Conservation (phyloP, 1,284 basidiomycete species). For the Coniferiporia sulphurascens region DNA sequence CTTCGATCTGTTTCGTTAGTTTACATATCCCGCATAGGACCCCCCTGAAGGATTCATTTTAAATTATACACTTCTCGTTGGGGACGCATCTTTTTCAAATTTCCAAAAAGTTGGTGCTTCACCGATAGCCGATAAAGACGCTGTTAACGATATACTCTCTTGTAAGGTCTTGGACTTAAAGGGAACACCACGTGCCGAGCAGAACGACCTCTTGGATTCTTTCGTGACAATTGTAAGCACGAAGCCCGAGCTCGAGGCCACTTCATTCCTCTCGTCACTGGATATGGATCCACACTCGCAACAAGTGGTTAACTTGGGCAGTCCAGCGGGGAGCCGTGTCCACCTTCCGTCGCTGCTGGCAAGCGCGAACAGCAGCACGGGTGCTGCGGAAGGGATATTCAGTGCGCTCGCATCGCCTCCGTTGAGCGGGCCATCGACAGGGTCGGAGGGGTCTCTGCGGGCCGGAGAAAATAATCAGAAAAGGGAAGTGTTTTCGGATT, state of each 20-base stretch:
- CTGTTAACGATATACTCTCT: background rate
- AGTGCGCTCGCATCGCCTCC: constrained; percentile 55
- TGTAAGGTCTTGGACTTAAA: constrained; percentile 88
- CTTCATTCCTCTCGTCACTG: constrained; percentile 85
- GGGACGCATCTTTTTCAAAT: constrained; percentile 89
- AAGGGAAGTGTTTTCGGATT: constrained; percentile 79
- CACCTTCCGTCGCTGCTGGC: constrained; percentile 39
- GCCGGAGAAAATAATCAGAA: constrained; percentile 45
- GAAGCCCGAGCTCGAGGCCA: constrained; percentile 77
- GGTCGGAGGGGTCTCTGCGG: constrained; percentile 35
- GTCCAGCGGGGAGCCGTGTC: constrained; percentile 54
- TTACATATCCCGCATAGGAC: constrained; percentile 45
- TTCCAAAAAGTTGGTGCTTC: constrained; percentile 82
- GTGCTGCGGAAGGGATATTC: constrained; percentile 47
- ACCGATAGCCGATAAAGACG: background rate
- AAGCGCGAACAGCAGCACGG: constrained; percentile 23
- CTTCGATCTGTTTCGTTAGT: constrained; percentile 2
- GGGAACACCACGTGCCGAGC: constrained; percentile 80
- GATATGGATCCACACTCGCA: constrained; percentile 84
- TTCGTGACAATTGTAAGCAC: constrained; percentile 91
- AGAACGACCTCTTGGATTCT: constrained; percentile 86
- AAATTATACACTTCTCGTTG: constrained; percentile 89
- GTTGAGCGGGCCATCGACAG: constrained; percentile 49
- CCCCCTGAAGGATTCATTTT: constrained; percentile 91
- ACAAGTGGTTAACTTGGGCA: constrained; percentile 44